Base-by-base conservation (phyloP, 2,329 filamentous ascomycete genomes). In the Diaporthe destruens region DNA sequence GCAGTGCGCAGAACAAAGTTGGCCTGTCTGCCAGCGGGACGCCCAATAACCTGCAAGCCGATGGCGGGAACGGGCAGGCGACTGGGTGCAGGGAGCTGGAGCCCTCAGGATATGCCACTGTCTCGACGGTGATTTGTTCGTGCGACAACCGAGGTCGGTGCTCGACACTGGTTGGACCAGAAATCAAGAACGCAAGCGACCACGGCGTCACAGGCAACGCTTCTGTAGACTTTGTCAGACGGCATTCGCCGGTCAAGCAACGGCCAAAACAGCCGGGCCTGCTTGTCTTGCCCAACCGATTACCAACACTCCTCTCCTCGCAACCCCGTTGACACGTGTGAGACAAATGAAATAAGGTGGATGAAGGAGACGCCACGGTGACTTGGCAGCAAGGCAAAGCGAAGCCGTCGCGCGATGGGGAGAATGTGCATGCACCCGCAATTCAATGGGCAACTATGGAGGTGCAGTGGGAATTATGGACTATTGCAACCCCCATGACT, bases 121-220 rank as follows among this genome's bases (percentile, higher is more conserved):
- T 74, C 56, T 74, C 63, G 71, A 72, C 66, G 54, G 49, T 56
- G 72, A 72, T 71, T 42, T 71, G 39, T 23, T 56, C 66, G 73
- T 74, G 54, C 36, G 23, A 74, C 70, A 14, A n/a, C 32, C 47
- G 53, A 32, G 29, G 39, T 56, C n/a, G 34, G n/a, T 23, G 25
- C 53, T 29, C 23, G 39, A 47, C 47, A 63, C 23, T 70, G 71
- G 66, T 70, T 74, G 73, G 71, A 56, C 12, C 39, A 47, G 59
- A 47, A n/a, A 23, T 55, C 53, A 49, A 71, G 36, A 23, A 54
- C 36, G 16, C 49, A 72, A 72, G 65, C 72, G 65, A 72, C 20
- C 51, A 54, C 72, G 72, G 72, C 63, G 63, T 65, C 63, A 72
- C 63, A 63, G 42, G 61, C 23, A 39, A 34, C 49, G 42, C n/a